These are phyloP conservation scores for Prasinococcaceae sp. DNA, from an alignment of 139 green algal species.

Conservation along the genomic window DNA sequence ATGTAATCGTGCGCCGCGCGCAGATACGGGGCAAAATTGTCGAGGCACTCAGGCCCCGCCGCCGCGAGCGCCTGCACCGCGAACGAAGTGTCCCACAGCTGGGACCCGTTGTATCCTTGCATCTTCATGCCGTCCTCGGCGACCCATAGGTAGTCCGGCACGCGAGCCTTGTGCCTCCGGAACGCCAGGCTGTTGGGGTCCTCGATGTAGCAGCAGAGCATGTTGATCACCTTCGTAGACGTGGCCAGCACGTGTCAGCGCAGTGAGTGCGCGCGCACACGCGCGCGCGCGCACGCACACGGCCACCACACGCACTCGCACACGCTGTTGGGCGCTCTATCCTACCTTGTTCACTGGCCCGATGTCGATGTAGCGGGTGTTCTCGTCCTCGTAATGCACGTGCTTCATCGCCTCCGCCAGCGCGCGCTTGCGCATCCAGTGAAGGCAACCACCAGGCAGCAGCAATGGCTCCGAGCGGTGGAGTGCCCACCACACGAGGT, in stretches of 20 bases:
- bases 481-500: constrained; percentile 80
- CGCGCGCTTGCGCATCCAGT: constrained; percentile 40
- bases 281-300: too few relatives aligned
- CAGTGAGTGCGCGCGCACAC: too few relatives aligned
- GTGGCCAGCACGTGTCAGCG: too few relatives aligned
- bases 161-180: constrained; percentile 64
- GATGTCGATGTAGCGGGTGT: constrained; percentile 94
- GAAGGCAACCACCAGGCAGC: constrained; percentile 17
- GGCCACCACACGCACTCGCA: too few relatives aligned
- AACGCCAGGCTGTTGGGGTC: constrained; percentile 61
- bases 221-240: constrained; percentile 75
- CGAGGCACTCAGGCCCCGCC: constrained; percentile 8
- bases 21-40: constrained; percentile 35
- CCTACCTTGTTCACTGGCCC: constrained; percentile 93
- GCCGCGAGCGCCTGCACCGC: constrained; percentile 61
- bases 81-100: constrained; percentile 96
- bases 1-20: constrained; percentile 61
- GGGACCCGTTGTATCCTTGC: constrained; percentile 89
- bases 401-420: constrained; percentile 72
- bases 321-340: too few relatives aligned
- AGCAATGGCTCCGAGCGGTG: constrained; percentile 62
- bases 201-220: constrained; percentile 90
- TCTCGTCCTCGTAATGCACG: constrained; percentile 97
- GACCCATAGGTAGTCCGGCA: constrained; percentile 93
- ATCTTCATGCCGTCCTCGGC: constrained; percentile 96